A percentile compares a stretch with the other conserved stretches of the same genome.
Conservation (phyloP, 148 eudicot genomes). For the Beta vulgaris region DNA sequence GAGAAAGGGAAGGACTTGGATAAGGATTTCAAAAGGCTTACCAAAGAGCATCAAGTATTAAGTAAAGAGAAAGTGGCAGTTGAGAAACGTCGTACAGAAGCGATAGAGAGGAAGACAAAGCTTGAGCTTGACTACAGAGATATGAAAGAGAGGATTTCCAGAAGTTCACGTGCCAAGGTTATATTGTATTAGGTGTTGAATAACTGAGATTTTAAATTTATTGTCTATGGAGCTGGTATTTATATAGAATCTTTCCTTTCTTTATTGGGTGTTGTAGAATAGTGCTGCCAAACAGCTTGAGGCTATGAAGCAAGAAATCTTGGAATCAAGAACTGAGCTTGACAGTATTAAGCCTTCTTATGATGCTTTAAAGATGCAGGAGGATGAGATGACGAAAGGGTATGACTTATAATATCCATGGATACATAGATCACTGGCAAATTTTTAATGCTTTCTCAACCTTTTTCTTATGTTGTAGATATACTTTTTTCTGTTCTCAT, state of each 20-base stretch:
- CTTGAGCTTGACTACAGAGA: constrained; percentile 89
- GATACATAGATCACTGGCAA: constrained; percentile 8
- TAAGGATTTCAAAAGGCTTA: constrained; percentile 67
- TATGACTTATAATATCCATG: constrained; percentile 31
- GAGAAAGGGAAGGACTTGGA: constrained; percentile 80
- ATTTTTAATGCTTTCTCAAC: not conserved
- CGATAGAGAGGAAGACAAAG: constrained; percentile 68
- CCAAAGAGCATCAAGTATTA: constrained; percentile 73
- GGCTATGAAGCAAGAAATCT: constrained; percentile 64
- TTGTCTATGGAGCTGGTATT: not conserved
- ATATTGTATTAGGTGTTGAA: not conserved
- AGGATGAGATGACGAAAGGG: constrained; percentile 78
- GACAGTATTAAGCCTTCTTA: constrained; percentile 57
- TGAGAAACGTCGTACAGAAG: constrained; percentile 66
- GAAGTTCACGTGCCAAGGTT: constrained; percentile 65
- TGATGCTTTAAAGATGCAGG: constrained; percentile 59
- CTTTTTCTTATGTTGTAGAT: not conserved
- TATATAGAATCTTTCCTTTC: not conserved
- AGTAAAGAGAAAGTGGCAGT: constrained; percentile 74
- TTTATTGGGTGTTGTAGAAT: constrained; percentile 41
- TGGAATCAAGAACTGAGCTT: constrained; percentile 60
- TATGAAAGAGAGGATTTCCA: constrained; percentile 64
- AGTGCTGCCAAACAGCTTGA: constrained; percentile 73
- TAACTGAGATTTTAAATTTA: not conserved
- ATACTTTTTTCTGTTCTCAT: not conserved